These are phyloP conservation scores for Apiospora phragmitis DNA, from an alignment of 2,329 filamentous ascomycete genomes.

Conservation along the genomic window DNA sequence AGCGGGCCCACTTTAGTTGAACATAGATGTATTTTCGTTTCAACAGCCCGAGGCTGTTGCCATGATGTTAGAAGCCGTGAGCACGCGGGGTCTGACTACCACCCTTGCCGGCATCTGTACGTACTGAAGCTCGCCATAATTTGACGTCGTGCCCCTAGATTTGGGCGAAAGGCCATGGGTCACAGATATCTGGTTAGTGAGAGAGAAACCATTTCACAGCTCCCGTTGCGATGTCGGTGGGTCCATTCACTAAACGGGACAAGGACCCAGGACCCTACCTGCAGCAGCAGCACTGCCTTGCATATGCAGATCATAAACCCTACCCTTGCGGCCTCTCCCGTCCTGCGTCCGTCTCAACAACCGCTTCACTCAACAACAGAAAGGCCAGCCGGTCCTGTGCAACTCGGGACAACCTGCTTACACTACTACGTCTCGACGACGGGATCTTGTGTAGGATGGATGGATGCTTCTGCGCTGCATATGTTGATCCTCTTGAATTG, in stretches of 20 bases:
- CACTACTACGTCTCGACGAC: neutral
- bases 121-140: neutral
- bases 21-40: neutral
- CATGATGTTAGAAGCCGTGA: neutral
- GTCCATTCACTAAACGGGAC: neutral
- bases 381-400: neutral
- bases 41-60: neutral
- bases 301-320: neutral
- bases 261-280: conserved; percentile 5
- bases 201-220: neutral
- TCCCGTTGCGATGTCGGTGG: conserved; percentile 1
- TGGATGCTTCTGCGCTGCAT: neutral
- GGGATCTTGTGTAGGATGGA: neutral
- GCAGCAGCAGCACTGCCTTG: neutral
- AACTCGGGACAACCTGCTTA: neutral
- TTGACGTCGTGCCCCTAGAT: neutral
- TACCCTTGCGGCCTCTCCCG: neutral
- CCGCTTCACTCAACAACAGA: conserved; percentile 1
- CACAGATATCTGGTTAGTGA: neutral
- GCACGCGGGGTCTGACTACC: neutral
- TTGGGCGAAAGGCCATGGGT: neutral
- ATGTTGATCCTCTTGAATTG: neutral
- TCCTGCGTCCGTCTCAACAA: conserved; percentile 1
- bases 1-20: neutral
- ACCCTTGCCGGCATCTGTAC: neutral